A percentile compares a stretch with the other conserved stretches of the same genome.
phyloP scores from a whole-genome alignment of 2,329 filamentous ascomycete genomes.

The Xylaria sp. region DNA sequence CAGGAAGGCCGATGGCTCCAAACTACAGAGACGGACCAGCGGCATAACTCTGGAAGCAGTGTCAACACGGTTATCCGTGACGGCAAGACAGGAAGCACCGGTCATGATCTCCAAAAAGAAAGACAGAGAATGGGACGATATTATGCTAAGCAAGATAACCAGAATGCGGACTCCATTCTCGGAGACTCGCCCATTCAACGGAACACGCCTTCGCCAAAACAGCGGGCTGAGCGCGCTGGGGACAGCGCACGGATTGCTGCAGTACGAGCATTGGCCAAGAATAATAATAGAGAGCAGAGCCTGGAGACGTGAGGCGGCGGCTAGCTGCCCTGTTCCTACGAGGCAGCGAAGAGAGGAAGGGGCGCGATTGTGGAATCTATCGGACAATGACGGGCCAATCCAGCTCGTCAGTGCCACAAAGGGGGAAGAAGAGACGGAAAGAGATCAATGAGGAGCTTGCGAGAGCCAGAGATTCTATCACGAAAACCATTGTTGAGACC shows the following conservation, averaged over 20 bases:
- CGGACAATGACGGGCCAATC: neutral
- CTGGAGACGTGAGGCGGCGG: neutral
- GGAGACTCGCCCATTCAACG: neutral
- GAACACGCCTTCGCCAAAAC: neutral
- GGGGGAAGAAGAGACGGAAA: too few relatives aligned
- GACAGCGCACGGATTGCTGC: neutral
- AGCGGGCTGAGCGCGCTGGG: neutral
- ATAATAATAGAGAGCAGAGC: neutral
- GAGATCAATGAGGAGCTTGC: too few relatives aligned
- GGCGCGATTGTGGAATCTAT: neutral
- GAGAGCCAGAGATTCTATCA: too few relatives aligned
- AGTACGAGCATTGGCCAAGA: neutral
- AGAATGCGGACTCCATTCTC: neutral
- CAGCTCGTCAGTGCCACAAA: neutral
- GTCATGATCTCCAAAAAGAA: neutral
- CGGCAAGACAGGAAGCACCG: neutral
- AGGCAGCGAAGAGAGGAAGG: neutral
- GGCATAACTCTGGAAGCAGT: slow-evolving; percentile 7
- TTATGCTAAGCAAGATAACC: neutral
- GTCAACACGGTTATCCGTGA: slow-evolving; percentile 7
- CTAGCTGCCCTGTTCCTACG: neutral
- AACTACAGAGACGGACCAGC: neutral
- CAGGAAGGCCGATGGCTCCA: slow-evolving; percentile 1
- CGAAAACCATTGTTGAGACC: neutral
- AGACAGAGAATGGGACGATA: neutral